Evolutionary conservation across 495 filamentous ascomycete species (phyloP), one percentile per base, ranked within the genome.

Genomic region (Aspergillus leporis): DNA sequence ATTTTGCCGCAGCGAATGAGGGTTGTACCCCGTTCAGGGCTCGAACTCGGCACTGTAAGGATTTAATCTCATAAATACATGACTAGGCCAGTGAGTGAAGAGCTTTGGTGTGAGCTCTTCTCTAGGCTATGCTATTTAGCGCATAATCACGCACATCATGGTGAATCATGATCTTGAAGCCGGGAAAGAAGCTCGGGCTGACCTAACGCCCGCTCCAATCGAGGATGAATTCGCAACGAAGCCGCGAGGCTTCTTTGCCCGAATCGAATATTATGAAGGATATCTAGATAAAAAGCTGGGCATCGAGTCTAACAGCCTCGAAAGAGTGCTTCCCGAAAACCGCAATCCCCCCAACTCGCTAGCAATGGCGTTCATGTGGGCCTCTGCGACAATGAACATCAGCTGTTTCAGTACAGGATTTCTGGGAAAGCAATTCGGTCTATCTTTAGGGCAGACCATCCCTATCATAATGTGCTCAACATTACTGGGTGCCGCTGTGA

Each of bases 321-420:
- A 78, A 53, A 78, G 82, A 25, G 80, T 80, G 51, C 69, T 71
- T 8, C 79, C 81, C n/a, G 79, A 81, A 55, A 68, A 79, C 41
- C 63, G 68, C 0, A 60, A 66, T 14, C 67, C 67, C 12, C 66
- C 70, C 7, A 72, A 70, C 51, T 45, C 62, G 0, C 48, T 72
- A 65, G 79, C 79, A 6, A 78, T 85, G 71, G 70, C 75, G 48
- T 72, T 82, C 53, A 79, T 81, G 61, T 76, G 81, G 82, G 78
- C 77, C 1, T 76, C 75, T 1, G 71, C 73, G 4, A 85, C 81
- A 13, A 80, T 83, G 71, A 84, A 86, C 54, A 75, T 82, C 13
- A 76, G 77, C 47, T 82, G 78, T 55, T 82, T 86, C 55, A 66
- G 63, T 38, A 70, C 71, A 9, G 75, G 75, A 2, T 73, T 76